Base-by-base conservation (phyloP, 345 rosid species). In the Aquilaria yunnanensis region DNA sequence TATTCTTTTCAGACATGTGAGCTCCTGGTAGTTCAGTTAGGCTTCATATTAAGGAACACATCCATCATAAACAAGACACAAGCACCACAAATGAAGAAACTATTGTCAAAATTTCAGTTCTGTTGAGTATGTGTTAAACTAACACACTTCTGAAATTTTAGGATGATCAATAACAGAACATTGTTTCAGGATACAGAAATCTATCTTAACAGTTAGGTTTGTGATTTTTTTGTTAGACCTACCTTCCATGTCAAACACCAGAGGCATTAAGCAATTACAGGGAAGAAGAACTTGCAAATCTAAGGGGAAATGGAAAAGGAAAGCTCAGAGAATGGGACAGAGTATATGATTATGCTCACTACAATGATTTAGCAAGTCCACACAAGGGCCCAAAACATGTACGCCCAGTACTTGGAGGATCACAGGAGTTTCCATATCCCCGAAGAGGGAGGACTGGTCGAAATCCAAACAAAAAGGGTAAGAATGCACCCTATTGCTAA, bases 321-420 rank as follows among this genome's bases (percentile, higher is more conserved):
- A 77, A 73, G 76, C 79, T 88, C 47, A 80, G 75, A 61, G 96
- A 90, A 60, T 90, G 99, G 99, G 97, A 93, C 69, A 85, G 99
- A 78, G 92, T 88, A 16, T 93, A 93, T 57, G 99, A 86, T 67
- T 90, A 90, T 65, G 97, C 75, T 70, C 76, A 63, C 75, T 93
- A 90, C 84, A 93, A 90, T 48, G 97, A 90, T 74, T 73, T 93
- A 66, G 97, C 88, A 65, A 70, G 65, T 69, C 97, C 97, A 0
- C 96, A 93, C 59, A 86, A 82, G 57, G 90, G 94, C 54, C 54
- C 67, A 5, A 64, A 70, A 2, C 64, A 80, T 56, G 78, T 57
- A 5, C 94, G 99, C 63, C 81, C 85, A 0, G 79, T 88, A 67
- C 94, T 90, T 1, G 99, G 99, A 2, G 90, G 96, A 71, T 74